Conservation (phyloP, 306 rosid species). For the Delonix regia region DNA sequence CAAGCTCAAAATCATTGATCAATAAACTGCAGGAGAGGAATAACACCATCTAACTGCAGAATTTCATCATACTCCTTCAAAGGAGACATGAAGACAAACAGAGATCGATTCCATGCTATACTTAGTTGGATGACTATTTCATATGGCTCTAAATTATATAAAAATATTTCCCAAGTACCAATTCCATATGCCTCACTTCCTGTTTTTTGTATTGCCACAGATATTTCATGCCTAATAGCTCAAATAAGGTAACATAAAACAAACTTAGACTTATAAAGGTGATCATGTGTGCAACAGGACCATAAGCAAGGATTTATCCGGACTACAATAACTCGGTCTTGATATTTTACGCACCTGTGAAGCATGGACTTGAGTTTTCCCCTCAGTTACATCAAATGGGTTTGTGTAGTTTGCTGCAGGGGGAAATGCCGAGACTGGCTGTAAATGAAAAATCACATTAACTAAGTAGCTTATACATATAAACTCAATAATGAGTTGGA, state of each 20-base stretch:
- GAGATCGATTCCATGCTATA: not conserved
- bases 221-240: slow-evolving; percentile 3
- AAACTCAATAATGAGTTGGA: slow-evolving; percentile 5
- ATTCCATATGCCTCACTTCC: not conserved
- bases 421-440: slow-evolving; percentile 56
- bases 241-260: slow-evolving; percentile 13
- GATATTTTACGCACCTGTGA: slow-evolving; percentile 52
- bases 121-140: not conserved
- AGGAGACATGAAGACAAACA: not conserved
- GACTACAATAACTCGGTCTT: slow-evolving; percentile 24
- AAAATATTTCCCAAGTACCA: not conserved
- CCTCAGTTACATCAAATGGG: slow-evolving; percentile 67
- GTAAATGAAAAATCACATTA: slow-evolving; percentile 39
- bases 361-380: slow-evolving; percentile 39
- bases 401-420: slow-evolving; percentile 48
- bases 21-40: not conserved
- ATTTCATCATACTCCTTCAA: slow-evolving; percentile 4
- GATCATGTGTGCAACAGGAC: not conserved
- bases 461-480: slow-evolving; percentile 15
- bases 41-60: not conserved
- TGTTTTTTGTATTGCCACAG: slow-evolving; percentile 1
- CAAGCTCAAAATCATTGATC: not conserved
- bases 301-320: not conserved
- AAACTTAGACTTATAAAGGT: not conserved
- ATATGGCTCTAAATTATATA: not conserved